phyloP scores from a whole-genome alignment of 1,139 yeast species.

The Suhomyces panamericanus region DNA sequence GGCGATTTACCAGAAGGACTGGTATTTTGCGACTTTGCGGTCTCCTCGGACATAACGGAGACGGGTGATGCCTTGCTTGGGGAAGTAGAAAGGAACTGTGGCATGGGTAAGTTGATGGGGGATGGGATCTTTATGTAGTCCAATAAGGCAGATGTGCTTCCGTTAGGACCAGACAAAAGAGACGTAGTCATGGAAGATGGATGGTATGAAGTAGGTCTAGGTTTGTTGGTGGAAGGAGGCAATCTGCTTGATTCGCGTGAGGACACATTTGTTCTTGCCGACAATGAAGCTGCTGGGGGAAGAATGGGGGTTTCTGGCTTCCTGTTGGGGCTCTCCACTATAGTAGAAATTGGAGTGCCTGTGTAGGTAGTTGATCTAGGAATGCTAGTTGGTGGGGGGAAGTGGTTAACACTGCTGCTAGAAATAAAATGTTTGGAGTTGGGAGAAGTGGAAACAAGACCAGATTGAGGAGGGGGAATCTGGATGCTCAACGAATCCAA shows the following conservation, averaged over 20 bases:
- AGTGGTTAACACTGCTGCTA: constrained; percentile 12
- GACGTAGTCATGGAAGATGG: constrained; percentile 53
- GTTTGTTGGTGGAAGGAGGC: constrained; percentile 53
- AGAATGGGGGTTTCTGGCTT: constrained; percentile 15
- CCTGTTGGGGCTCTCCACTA: constrained; percentile 46
- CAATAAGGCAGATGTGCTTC: constrained; percentile 25
- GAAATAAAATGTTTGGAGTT: constrained; percentile 9
- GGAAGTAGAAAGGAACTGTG: constrained; percentile 40
- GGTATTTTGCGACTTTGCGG: constrained; percentile 10
- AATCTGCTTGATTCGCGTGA: constrained; percentile 31
- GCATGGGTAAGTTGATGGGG: constrained; percentile 32
- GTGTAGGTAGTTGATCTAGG: constrained; percentile 48
- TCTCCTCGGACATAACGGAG: constrained; percentile 18
- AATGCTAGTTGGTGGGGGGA: constrained; percentile 19
- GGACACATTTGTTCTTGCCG: constrained; percentile 15
- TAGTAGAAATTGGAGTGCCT: constrained; percentile 44
- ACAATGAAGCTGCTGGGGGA: constrained; percentile 15
- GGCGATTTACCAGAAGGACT: constrained; percentile 13
- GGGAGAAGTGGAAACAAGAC: constrained; percentile 7
- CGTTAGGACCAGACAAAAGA: constrained; percentile 23
- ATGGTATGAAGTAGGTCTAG: constrained; percentile 80
- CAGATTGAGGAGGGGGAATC: constrained; percentile 6
- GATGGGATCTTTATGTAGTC: constrained; percentile 39
- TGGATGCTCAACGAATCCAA: constrained; percentile 17
- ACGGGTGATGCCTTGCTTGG: constrained; percentile 33